A percentile compares a stretch with the other conserved stretches of the same genome.
phyloP scores from a whole-genome alignment of 495 filamentous ascomycete genomes.

The Viridothelium virens region DNA sequence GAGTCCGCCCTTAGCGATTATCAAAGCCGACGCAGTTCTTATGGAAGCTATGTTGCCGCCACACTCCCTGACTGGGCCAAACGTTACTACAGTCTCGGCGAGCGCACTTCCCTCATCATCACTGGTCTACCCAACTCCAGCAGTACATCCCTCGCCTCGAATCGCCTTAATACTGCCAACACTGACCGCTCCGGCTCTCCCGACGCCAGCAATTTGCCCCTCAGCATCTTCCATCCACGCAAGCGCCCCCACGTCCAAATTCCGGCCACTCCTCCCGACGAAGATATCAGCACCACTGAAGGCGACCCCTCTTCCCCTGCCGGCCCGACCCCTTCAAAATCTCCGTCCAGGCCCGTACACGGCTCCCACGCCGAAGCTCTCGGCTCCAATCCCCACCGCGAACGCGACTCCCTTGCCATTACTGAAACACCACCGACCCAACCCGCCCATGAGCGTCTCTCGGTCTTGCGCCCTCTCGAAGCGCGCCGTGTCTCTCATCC shows the following conservation, averaged over 20 bases:
- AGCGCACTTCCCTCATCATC: conserved; percentile 24
- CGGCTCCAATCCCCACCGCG: not conserved
- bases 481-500: not conserved
- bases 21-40: conserved; percentile 29
- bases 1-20: conserved; percentile 6
- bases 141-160: conserved; percentile 19
- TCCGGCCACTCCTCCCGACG: conserved; percentile 8
- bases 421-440: not conserved
- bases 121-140: conserved; percentile 3
- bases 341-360: not conserved
- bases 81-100: conserved; percentile 30
- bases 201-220: conserved; percentile 31
- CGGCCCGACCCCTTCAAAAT: not conserved
- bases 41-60: conserved; percentile 24
- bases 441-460: conserved; percentile 4
- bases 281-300: conserved; percentile 3
- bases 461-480: not conserved
- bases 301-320: not conserved
- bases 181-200: conserved; percentile 28
- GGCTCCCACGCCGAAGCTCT: not conserved
- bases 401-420: conserved; percentile 6
- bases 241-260: conserved; percentile 26
- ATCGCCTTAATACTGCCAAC: conserved; percentile 22
- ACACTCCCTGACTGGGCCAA: conserved; percentile 17
- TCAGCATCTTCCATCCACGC: conserved; percentile 35